These are phyloP conservation scores for Ophiostoma tasmaniense DNA, from an alignment of 2,329 filamentous ascomycete species.

Conservation along the genomic window DNA sequence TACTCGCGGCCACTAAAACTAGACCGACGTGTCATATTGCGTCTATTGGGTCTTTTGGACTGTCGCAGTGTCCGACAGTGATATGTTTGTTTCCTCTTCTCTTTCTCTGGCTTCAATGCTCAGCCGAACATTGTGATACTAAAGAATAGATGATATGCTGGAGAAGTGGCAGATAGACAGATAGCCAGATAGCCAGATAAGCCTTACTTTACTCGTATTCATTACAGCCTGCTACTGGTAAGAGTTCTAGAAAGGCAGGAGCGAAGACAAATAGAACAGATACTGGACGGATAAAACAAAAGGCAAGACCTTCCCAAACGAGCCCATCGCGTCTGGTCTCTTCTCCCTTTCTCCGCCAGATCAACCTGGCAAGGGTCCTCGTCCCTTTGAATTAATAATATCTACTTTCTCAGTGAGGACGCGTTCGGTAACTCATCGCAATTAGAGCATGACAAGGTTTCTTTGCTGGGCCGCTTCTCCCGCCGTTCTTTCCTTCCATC, in stretches of 20 bases:
- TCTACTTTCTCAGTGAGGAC: not conserved
- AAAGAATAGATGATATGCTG: no score
- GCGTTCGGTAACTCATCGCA: not conserved
- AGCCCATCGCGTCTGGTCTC: not conserved
- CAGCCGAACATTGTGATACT: not conserved
- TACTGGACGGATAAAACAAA: not conserved
- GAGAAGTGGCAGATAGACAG: no score
- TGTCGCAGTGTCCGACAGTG: not conserved
- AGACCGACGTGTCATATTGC: not conserved
- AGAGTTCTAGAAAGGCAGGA: not conserved
- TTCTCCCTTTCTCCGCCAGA: not conserved
- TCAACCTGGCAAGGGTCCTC: not conserved
- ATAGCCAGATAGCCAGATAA: not conserved
- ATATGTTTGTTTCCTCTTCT: not conserved
- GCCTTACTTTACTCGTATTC: not conserved
- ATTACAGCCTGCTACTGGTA: not conserved
- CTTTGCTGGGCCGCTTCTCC: not conserved
- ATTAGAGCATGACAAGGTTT: no score
- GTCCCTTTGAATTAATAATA: not conserved
- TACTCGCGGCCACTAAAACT: not conserved
- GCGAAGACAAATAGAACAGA: not conserved
- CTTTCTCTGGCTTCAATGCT: not conserved
- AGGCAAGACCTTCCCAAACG: not conserved
- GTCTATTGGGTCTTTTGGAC: no score
- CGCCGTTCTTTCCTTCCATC: constrained; percentile 10